Conservation (phyloP, 2,329 filamentous ascomycete species). For the Hymenoscyphus fraxineus region DNA sequence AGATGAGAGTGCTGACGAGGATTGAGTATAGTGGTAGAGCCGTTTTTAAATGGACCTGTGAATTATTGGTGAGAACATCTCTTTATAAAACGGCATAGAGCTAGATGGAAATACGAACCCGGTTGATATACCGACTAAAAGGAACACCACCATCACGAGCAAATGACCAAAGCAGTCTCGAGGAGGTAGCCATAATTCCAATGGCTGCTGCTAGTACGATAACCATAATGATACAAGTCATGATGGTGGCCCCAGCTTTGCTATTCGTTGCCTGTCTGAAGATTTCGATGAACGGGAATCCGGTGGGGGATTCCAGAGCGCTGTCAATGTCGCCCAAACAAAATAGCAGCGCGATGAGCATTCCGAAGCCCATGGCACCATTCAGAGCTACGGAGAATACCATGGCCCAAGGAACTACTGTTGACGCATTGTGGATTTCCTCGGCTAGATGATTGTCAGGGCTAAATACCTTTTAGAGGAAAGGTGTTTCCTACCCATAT, state of each 20-base stretch:
- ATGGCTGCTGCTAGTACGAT: slow-evolving; percentile 10
- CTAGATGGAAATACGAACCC: no score
- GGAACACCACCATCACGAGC: slow-evolving; percentile 42
- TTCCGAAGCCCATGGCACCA: slow-evolving; percentile 41
- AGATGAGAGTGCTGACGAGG: slow-evolving; percentile 16
- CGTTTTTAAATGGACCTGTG: slow-evolving; percentile 18
- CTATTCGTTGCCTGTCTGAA: slow-evolving; percentile 44
- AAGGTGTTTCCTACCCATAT: slow-evolving; percentile 15
- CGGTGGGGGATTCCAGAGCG: slow-evolving; percentile 39
- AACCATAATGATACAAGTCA: slow-evolving; percentile 40
- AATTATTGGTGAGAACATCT: slow-evolving; percentile 15
- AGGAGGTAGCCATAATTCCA: slow-evolving; percentile 33
- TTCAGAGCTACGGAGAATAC: slow-evolving; percentile 47
- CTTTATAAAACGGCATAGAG: background rate
- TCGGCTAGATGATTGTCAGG: slow-evolving; percentile 9
- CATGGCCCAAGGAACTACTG: slow-evolving; percentile 38
- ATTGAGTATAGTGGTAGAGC: slow-evolving; percentile 38
- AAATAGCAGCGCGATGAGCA: slow-evolving; percentile 35
- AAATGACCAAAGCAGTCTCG: slow-evolving; percentile 40
- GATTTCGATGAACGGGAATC: slow-evolving; percentile 47
- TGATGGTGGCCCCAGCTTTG: slow-evolving; percentile 42
- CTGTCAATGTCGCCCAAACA: slow-evolving; percentile 35
- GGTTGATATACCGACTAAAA: background rate
- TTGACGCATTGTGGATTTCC: slow-evolving; percentile 43
- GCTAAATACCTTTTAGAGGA: no score